Conservation (phyloP, 2,329 filamentous ascomycete species). For the Colletotrichum sp. region DNA sequence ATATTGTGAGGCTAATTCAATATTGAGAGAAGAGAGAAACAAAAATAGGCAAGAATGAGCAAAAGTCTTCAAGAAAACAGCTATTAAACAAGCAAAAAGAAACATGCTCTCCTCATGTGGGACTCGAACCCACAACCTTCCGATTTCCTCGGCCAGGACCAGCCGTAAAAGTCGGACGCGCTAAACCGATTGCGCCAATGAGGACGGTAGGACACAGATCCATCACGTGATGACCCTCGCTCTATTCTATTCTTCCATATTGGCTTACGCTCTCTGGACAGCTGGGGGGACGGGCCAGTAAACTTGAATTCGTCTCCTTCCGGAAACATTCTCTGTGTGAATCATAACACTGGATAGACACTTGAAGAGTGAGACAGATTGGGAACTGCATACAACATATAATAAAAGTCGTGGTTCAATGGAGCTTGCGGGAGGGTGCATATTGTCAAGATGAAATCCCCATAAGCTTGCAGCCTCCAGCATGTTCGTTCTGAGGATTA, state of each 20-base stretch:
- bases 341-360: not conserved
- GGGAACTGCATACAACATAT: not conserved
- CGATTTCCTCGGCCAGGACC: not conserved
- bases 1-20: not conserved
- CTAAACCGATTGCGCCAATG: constrained; percentile 13
- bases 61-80: too few species aligned
- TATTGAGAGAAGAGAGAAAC: not conserved
- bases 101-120: not conserved
- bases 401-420: not conserved
- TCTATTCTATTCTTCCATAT: accelerated
- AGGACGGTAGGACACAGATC: not conserved
- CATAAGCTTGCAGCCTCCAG: not conserved
- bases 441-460: not conserved
- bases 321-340: not conserved
- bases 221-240: not conserved
- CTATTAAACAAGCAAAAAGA: not conserved
- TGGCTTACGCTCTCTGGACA: not conserved
- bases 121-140: constrained; percentile 18
- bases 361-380: not conserved
- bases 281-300: not conserved
- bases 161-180: constrained; percentile 11
- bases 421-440: not conserved
- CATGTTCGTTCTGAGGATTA: not conserved
- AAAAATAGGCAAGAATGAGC: not conserved
- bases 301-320: not conserved